Conservation (phyloP, 352 stramenopile genomes). For the Pythium phragmiticola region DNA sequence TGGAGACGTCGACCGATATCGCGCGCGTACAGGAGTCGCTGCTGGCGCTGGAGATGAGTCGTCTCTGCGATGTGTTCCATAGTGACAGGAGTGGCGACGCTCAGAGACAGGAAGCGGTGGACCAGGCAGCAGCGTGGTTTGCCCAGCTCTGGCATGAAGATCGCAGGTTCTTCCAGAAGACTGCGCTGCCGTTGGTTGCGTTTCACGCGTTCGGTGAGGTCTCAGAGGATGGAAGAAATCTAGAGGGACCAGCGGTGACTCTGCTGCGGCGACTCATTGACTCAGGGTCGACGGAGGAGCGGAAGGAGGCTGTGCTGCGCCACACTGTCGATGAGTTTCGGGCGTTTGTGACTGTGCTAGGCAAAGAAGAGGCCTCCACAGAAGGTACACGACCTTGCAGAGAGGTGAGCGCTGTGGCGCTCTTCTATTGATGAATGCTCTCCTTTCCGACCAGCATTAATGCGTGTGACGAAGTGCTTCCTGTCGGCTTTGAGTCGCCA, state of each 20-base stretch:
- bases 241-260: neutral
- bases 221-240: neutral
- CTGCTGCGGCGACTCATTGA: slow-evolving; percentile 17
- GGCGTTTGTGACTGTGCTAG: slow-evolving; percentile 13
- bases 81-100: neutral
- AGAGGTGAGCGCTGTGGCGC: neutral
- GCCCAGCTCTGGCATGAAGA: slow-evolving; percentile 20
- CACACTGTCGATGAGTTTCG: slow-evolving; percentile 14
- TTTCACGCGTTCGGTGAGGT: slow-evolving; percentile 20
- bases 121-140: slow-evolving; percentile 7
- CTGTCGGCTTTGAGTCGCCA: neutral
- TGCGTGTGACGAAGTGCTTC: slow-evolving; percentile 15
- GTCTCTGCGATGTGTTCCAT: slow-evolving; percentile 15
- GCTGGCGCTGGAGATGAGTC: slow-evolving; percentile 23
- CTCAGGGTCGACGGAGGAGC: neutral
- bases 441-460: slow-evolving; percentile 2
- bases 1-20: neutral
- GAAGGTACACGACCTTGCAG: neutral
- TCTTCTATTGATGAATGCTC: neutral
- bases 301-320: slow-evolving; percentile 16
- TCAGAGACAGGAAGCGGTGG: slow-evolving; percentile 12
- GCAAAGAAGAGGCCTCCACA: neutral
- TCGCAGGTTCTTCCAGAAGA: slow-evolving; percentile 19
- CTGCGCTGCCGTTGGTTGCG: slow-evolving; percentile 13
- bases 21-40: slow-evolving; percentile 18